Conservation (phyloP, 768 basidiomycete species). For the Panaeolus papilionaceus region DNA sequence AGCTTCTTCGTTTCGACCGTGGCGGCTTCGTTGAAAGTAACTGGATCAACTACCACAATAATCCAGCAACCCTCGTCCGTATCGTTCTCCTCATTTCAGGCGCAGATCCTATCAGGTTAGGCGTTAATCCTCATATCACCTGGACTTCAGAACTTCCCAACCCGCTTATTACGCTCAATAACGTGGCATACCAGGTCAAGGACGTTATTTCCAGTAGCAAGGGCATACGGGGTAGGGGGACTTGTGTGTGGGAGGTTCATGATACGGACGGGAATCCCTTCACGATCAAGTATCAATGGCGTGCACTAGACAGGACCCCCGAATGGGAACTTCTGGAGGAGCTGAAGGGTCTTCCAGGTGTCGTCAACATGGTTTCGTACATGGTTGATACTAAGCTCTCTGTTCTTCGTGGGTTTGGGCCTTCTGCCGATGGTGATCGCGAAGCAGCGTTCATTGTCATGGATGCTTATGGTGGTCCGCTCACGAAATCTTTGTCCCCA, state of each 20-base stretch:
- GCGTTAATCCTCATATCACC: neutral
- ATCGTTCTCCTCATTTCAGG: neutral
- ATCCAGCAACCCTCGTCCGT: neutral
- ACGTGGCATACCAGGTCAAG: neutral
- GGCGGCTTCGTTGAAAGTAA: neutral
- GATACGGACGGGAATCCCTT: neutral
- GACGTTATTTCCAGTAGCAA: neutral
- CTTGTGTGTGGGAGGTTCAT: neutral
- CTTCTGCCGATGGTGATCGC: neutral
- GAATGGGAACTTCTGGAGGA: neutral
- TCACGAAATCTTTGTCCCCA: neutral
- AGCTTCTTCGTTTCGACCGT: neutral
- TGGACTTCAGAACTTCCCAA: neutral
- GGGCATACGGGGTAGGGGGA: neutral
- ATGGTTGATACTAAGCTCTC: neutral
- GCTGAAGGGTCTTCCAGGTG: neutral
- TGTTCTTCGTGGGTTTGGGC: neutral
- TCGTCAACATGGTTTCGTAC: neutral
- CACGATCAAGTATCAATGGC: neutral
- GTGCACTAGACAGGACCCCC: neutral
- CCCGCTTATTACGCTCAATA: neutral
- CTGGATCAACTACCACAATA: neutral
- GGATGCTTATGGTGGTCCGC: neutral
- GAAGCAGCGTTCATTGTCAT: neutral
- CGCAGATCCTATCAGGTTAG: neutral